Evolutionary conservation across 1,284 basidiomycete genomes (phyloP).

Genomic region (Ceratobasidium sp.): DNA sequence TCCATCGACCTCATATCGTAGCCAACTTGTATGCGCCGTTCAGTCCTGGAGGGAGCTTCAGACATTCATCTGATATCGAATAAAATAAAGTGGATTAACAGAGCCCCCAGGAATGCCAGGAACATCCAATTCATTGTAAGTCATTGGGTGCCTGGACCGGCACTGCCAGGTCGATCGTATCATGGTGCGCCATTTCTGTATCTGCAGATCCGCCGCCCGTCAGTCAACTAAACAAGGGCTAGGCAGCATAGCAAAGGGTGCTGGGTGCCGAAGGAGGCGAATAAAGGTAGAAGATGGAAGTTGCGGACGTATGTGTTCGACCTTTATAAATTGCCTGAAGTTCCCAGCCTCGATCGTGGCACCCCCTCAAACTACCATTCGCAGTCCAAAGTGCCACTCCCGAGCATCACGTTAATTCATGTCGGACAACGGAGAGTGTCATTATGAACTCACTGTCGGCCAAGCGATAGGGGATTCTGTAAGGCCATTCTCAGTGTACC

Average conservation of each 20-base stretch:
- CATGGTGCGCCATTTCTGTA: background rate
- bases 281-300: background rate
- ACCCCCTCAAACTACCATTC: no score
- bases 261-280: background rate
- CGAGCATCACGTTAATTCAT: background rate
- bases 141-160: background rate
- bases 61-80: no score
- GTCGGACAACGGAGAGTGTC: background rate
- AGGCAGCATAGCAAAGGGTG: constrained; percentile 1
- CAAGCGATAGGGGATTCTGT: constrained; percentile 6
- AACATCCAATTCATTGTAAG: background rate
- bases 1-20: no score
- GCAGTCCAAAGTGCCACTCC: no score
- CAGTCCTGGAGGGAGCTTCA: no score
- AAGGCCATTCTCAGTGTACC: background rate
- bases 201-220: background rate
- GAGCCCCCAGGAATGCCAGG: background rate
- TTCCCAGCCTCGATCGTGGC: background rate
- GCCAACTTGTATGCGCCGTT: no score
- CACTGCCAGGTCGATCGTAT: constrained; percentile 8
- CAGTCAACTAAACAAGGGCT: background rate
- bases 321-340: background rate
- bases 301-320: background rate
- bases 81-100: background rate
- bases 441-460: constrained; percentile 1